Percentiles rank a stretch among this genome's conserved stretches.
These are phyloP conservation scores for Prototheca cutis DNA, from an alignment of 163 green algal genomes.

Conservation along the genomic window DNA sequence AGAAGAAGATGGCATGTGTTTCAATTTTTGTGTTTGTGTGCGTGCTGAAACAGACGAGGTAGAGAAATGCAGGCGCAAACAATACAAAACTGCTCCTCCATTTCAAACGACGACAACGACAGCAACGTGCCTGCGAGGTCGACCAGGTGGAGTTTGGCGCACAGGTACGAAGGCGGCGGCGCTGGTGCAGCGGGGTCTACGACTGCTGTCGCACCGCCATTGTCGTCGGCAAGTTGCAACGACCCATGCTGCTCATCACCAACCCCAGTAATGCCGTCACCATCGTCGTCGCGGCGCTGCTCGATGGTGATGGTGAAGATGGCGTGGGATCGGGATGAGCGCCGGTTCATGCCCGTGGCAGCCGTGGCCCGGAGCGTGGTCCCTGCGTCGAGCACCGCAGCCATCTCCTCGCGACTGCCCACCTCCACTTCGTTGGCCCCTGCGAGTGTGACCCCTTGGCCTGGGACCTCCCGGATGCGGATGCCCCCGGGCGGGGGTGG, in stretches of 20 bases:
- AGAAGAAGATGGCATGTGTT: not conserved
- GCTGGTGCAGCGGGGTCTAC: too few species aligned
- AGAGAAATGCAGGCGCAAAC: too few species aligned
- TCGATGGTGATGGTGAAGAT: conserved; percentile 97
- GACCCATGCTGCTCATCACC: too few species aligned
- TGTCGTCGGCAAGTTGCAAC: too few species aligned
- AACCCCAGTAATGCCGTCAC: too few species aligned
- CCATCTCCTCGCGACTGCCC: conserved; percentile 36
- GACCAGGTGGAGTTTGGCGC: conserved; percentile 89
- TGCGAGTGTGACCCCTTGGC: conserved; percentile 67
- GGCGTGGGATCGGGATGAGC: conserved; percentile 74
- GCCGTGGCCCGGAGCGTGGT: conserved; percentile 68
- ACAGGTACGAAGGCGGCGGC: conserved; percentile 67
- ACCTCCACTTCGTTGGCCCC: conserved; percentile 70
- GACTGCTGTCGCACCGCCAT: too few species aligned
- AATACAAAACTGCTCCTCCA: too few species aligned
- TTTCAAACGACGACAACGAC: too few species aligned
- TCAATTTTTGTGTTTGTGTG: too few species aligned
- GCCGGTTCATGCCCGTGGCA: conserved; percentile 86
- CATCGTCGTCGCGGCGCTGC: conserved; percentile 56
- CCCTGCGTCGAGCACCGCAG: conserved; percentile 55
- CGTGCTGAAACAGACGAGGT: too few species aligned
- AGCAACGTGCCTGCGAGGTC: conserved; percentile 67
- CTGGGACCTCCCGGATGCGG: conserved; percentile 67
- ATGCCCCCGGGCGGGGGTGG: conserved; percentile 26